These are phyloP conservation scores for Mucor saturninus DNA, from an alignment of 371 early-diverging fungal genomes.

Conservation along the genomic window DNA sequence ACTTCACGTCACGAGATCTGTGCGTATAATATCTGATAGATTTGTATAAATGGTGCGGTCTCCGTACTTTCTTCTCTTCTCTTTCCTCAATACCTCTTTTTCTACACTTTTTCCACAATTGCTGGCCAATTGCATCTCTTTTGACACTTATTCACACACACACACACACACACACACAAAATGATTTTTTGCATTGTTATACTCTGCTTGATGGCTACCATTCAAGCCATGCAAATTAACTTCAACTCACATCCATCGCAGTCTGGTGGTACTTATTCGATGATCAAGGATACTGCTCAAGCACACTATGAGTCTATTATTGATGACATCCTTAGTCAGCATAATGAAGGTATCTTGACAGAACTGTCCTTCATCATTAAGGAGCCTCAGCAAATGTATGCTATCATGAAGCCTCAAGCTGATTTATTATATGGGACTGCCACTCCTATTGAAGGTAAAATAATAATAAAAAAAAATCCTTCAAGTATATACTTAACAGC, in stretches of 20 bases:
- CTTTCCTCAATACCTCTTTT: neutral
- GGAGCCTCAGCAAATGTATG: constrained; percentile 15
- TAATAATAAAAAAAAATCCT: neutral
- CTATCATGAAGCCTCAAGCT: constrained; percentile 19
- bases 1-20: constrained; percentile 26
- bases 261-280: neutral
- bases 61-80: neutral
- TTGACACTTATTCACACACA: neutral
- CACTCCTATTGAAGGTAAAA: constrained; percentile 19
- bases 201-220: constrained; percentile 7
- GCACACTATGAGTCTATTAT: constrained; percentile 26
- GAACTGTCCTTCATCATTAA: constrained; percentile 21
- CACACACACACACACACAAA: neutral
- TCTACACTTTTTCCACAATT: constrained; percentile 13
- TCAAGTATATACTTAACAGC: neutral
- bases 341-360: constrained; percentile 24
- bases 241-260: neutral
- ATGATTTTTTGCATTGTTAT: neutral
- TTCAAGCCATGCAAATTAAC: constrained; percentile 13
- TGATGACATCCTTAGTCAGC: constrained; percentile 26
- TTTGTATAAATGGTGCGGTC: neutral
- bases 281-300: constrained; percentile 21
- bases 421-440: constrained; percentile 7
- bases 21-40: constrained; percentile 18
- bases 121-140: constrained; percentile 26